A percentile compares a stretch with the other conserved stretches of the same genome.
Conservation (phyloP, 129 eudicot species). For the Rutidosis leptorrhynchoides region DNA sequence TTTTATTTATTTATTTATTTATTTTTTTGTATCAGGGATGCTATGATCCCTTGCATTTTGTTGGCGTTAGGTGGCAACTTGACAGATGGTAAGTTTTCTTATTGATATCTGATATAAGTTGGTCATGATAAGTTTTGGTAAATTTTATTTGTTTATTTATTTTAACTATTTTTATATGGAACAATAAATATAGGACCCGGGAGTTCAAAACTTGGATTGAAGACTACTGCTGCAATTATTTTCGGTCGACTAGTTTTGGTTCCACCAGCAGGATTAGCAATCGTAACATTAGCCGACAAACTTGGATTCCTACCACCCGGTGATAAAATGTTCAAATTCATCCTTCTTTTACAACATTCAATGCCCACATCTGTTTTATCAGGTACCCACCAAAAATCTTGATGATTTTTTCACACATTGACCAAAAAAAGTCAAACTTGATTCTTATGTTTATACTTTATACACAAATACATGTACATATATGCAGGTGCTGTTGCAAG, state of each 20-base stretch:
- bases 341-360: conserved; percentile 89
- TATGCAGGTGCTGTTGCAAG: conserved; percentile 91
- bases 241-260: conserved; percentile 78
- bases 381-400: conserved; percentile 43
- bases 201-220: conserved; percentile 81
- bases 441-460: conserved; percentile 5
- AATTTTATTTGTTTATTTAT: too few species aligned
- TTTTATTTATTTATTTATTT: too few species aligned
- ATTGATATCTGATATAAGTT: too few species aligned
- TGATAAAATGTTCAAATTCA: conserved; percentile 93
- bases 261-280: conserved; percentile 82
- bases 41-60: conserved; percentile 97
- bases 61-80: conserved; percentile 95
- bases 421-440: conserved; percentile 10
- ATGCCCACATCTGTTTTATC: conserved; percentile 99
- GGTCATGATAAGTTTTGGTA: too few species aligned
- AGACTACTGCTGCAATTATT: conserved; percentile 81
- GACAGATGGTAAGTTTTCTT: conserved; percentile 86
- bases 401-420: background rate
- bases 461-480: background rate
- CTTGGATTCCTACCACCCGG: conserved; percentile 83
- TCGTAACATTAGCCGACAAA: conserved; percentile 80
- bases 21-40: conserved; percentile 58
- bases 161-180: too few species aligned
- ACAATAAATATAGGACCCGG: conserved; percentile 64